Base-by-base conservation (phyloP, 768 basidiomycete species). In the Lactifluus echinatus region DNA sequence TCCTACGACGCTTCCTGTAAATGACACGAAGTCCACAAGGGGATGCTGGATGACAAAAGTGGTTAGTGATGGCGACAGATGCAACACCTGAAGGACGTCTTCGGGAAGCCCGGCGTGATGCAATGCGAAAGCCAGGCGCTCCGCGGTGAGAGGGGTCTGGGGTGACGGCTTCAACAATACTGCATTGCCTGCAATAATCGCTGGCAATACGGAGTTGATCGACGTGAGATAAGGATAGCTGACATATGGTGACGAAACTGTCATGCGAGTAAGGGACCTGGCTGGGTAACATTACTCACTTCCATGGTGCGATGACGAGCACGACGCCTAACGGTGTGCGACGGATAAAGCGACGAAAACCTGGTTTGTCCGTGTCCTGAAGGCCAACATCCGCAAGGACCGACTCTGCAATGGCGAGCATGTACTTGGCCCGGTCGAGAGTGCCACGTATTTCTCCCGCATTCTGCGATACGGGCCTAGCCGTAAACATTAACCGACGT, bases 111-210 rank as follows among this genome's bases (percentile, higher is more conserved):
- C 92, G 0, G 92, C 93, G 2, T 75, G 72, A n/a, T 72, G 71
- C 33, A 93, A 77, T 0, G 89, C 85, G 14, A 75, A 67, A 1
- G 80, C 78, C 61, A 97, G 80, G 4, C 89, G 81, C 67, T 96
- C 92, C 3, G 88, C 93, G 0, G 85, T 82, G 44, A 92, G 74
- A 4, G 96, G 95, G 0, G 94, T 97, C 67, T 99, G 96, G 0
- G 96, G 96, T 1, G 93, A 95, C 0, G 96, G 95, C 69, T 98
- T 99, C 67, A 98, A 75, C 44, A 99, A 69, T 11, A 97, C 89
- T 0, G 89, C 72, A 68, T 99, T 98, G 29, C 96, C 89, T 5
- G 94, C 83, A 28, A 98, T 75, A 61, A 99, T 75, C 0, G 93
- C 90, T 1, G 96, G 96, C 23, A 99, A 79, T 50, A 98, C 83